phyloP scores from a whole-genome alignment of 495 filamentous ascomycete species.

The Daldinia bambusicola region DNA sequence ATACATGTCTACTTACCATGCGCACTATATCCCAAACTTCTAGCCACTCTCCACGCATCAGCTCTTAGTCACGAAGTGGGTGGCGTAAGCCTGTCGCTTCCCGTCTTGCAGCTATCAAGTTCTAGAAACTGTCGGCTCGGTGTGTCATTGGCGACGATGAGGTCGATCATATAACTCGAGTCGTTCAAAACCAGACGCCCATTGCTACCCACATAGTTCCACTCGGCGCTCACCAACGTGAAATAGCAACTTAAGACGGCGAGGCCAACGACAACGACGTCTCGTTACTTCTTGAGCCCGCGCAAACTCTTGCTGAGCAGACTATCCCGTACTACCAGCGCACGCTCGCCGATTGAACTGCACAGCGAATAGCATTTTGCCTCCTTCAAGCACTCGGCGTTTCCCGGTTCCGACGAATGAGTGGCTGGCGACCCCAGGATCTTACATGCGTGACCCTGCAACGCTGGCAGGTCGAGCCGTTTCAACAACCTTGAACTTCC shows the following conservation, averaged over 20 bases:
- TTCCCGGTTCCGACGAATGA: constrained; percentile 21
- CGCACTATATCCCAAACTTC: not conserved
- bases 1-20: constrained; percentile 5
- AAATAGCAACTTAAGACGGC: constrained; percentile 17
- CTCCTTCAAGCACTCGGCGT: constrained; percentile 1
- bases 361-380: not conserved
- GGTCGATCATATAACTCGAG: constrained; percentile 5
- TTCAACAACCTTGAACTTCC: constrained; percentile 15
- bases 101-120: constrained; percentile 1
- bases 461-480: constrained; percentile 13
- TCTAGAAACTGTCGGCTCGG: constrained; percentile 19
- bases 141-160: constrained; percentile 13
- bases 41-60: constrained; percentile 1
- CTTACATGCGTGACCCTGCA: constrained; percentile 7
- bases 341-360: not conserved
- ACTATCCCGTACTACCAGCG: not conserved
- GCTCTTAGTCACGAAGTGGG: constrained; percentile 14
- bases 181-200: constrained; percentile 8
- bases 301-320: constrained; percentile 29
- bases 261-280: constrained; percentile 2
- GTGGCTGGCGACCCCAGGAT: constrained; percentile 17
- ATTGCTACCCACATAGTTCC: constrained; percentile 35
- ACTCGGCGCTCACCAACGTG: constrained; percentile 24
- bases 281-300: constrained; percentile 23
- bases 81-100: not conserved